Percentiles rank a stretch among this genome's conserved stretches.
Evolutionary conservation across 192 early-diverging fungal genomes (phyloP).

Genomic region (Podila horticola): DNA sequence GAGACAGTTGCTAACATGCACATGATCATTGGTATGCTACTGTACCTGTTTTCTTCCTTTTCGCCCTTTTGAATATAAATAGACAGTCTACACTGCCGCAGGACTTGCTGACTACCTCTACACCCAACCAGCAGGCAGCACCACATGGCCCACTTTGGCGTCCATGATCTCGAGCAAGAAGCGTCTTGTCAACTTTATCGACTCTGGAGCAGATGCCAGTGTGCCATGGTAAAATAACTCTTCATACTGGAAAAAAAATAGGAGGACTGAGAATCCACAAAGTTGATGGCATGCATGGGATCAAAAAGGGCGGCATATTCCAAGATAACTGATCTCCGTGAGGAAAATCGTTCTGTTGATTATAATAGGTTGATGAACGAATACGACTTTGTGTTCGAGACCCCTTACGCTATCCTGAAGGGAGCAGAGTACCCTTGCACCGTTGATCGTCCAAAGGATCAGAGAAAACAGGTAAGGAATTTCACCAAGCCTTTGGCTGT

Average conservation of each 20-base stretch:
- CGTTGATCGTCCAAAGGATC: slow-evolving; percentile 61
- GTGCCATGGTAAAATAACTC: slow-evolving; percentile 69
- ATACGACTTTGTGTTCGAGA: slow-evolving; percentile 75
- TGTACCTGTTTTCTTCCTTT: neutral
- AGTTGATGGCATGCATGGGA: neutral
- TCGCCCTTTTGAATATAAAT: neutral
- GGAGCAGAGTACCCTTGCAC: slow-evolving; percentile 64
- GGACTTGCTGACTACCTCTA: slow-evolving; percentile 66
- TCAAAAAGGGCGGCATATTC: neutral
- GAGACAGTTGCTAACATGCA: too few species aligned
- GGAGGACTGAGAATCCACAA: neutral
- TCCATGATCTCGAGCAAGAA: slow-evolving; percentile 72
- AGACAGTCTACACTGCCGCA: slow-evolving; percentile 59
- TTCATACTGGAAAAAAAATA: neutral
- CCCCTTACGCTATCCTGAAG: slow-evolving; percentile 67
- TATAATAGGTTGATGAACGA: slow-evolving; percentile 66
- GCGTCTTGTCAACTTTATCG: slow-evolving; percentile 72
- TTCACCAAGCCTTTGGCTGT: neutral
- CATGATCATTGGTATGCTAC: neutral
- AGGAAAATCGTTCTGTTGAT: neutral
- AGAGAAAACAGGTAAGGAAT: slow-evolving; percentile 22
- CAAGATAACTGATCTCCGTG: neutral
- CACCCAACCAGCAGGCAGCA: slow-evolving; percentile 51
- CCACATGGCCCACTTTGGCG: slow-evolving; percentile 76
- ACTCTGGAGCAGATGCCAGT: slow-evolving; percentile 62